phyloP scores from a whole-genome alignment of 495 filamentous ascomycete species.

The Neurospora sp. region DNA sequence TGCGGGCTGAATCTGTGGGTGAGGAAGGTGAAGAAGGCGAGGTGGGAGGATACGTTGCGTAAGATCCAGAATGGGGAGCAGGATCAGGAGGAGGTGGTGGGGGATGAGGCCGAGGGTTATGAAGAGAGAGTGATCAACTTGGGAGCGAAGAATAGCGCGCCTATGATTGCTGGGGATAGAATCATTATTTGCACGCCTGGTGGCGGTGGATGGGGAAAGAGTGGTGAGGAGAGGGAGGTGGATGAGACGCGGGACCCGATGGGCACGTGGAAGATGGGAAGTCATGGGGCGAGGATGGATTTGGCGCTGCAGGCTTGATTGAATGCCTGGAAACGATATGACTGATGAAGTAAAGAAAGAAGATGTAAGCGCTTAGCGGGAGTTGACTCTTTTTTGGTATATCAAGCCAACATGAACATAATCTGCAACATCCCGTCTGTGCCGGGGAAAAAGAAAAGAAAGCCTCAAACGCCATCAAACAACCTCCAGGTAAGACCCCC shows the following conservation, averaged over 20 bases:
- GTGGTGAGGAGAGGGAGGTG: slow-evolving; percentile 41
- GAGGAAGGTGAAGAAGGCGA: slow-evolving; percentile 46
- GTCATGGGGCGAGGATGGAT: slow-evolving; percentile 45
- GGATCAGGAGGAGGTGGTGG: slow-evolving; percentile 19
- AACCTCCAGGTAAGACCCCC: background rate
- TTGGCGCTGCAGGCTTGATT: slow-evolving; percentile 35
- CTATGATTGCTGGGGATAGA: slow-evolving; percentile 75
- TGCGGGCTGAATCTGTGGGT: slow-evolving; percentile 86
- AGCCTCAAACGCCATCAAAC: background rate
- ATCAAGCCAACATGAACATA: background rate
- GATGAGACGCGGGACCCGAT: slow-evolving; percentile 41
- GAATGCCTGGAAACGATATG: background rate
- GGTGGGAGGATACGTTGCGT: slow-evolving; percentile 33
- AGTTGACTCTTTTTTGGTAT: background rate
- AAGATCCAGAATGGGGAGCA: slow-evolving; percentile 17
- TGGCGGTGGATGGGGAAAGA: slow-evolving; percentile 62
- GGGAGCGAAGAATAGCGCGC: slow-evolving; percentile 88
- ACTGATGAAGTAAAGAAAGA: background rate
- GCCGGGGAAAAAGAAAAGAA: background rate
- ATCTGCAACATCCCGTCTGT: background rate
- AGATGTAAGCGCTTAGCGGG: background rate
- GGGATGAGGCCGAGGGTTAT: slow-evolving; percentile 28
- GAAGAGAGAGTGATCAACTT: slow-evolving; percentile 69
- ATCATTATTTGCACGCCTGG: slow-evolving; percentile 66
- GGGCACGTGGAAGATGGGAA: slow-evolving; percentile 50